Evolutionary conservation across 2,329 filamentous ascomycete genomes (phyloP).

Genomic region (Paecilomyces sp.): DNA sequence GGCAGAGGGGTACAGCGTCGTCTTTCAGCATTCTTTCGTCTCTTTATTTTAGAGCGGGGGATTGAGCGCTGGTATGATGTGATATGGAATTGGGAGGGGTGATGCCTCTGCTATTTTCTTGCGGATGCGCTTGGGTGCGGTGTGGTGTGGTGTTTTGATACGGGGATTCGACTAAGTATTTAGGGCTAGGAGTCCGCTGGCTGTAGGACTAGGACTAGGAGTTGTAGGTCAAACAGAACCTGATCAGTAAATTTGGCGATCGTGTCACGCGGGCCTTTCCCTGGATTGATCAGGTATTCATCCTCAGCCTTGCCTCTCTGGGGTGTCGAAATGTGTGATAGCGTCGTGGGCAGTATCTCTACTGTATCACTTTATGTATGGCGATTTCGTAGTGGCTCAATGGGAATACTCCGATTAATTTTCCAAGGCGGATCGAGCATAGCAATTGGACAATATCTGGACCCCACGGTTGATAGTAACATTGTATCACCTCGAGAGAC

Average conservation of each 20-base stretch:
- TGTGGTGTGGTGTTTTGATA: too few species aligned
- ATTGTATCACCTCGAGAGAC: not conserved
- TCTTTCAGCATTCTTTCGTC: not conserved
- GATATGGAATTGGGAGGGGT: not conserved
- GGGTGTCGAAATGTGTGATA: too few species aligned
- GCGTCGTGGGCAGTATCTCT: not conserved
- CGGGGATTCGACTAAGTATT: too few species aligned
- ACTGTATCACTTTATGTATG: not conserved
- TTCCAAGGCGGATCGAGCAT: not conserved
- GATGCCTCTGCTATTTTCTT: too few species aligned
- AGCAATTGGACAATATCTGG: not conserved
- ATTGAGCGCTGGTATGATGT: not conserved
- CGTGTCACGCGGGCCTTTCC: too few species aligned
- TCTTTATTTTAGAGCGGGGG: not conserved
- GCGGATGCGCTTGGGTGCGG: too few species aligned
- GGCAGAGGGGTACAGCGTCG: not conserved
- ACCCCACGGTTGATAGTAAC: not conserved
- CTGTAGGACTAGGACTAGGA: too few species aligned
- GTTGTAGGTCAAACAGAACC: too few species aligned
- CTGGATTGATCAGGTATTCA: too few species aligned
- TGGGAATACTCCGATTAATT: not conserved
- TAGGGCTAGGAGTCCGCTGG: too few species aligned
- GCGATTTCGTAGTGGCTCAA: not conserved
- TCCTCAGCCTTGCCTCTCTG: too few species aligned
- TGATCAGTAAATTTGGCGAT: too few species aligned